Conservation (phyloP, 176 grass and related monocot genomes). For the Oropetium thomaeum region DNA sequence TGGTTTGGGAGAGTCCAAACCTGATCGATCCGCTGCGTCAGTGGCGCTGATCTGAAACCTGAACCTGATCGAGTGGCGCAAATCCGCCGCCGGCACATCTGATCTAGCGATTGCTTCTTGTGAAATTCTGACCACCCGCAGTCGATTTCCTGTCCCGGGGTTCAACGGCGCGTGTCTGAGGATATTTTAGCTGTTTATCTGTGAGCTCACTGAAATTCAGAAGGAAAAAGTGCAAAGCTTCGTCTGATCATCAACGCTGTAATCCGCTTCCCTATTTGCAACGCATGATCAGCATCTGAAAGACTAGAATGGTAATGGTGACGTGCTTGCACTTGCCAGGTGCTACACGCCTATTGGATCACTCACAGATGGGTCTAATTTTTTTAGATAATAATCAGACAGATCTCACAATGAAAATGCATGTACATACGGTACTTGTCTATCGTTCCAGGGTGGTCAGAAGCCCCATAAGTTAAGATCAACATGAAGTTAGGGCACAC, state of each 20-base stretch:
- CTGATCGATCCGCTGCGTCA: neutral
- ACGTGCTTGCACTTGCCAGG: neutral
- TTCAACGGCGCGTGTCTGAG: neutral
- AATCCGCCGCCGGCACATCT: slow-evolving; percentile 6
- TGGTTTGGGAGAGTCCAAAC: neutral
- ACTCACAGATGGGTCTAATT: too few species aligned
- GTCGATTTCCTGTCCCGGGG: neutral
- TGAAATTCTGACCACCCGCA: slow-evolving; percentile 16
- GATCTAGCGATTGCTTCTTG: neutral
- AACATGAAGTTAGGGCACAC: neutral
- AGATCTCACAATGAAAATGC: neutral
- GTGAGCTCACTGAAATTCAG: neutral
- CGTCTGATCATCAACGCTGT: neutral
- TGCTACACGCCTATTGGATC: neutral
- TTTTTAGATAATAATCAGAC: too few species aligned
- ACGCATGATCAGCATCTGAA: neutral
- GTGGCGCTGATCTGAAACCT: neutral
- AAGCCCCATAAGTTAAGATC: neutral
- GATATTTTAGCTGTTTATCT: neutral
- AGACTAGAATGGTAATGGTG: neutral
- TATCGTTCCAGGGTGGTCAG: neutral
- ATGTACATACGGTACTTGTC: neutral
- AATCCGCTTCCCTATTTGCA: neutral
- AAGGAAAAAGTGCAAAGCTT: neutral
- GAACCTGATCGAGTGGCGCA: slow-evolving; percentile 25